A percentile compares a stretch with the other conserved stretches of the same genome.
Evolutionary conservation across 108 stramenopile genomes (phyloP).

Genomic region (Nannochloropsis gaditana): DNA sequence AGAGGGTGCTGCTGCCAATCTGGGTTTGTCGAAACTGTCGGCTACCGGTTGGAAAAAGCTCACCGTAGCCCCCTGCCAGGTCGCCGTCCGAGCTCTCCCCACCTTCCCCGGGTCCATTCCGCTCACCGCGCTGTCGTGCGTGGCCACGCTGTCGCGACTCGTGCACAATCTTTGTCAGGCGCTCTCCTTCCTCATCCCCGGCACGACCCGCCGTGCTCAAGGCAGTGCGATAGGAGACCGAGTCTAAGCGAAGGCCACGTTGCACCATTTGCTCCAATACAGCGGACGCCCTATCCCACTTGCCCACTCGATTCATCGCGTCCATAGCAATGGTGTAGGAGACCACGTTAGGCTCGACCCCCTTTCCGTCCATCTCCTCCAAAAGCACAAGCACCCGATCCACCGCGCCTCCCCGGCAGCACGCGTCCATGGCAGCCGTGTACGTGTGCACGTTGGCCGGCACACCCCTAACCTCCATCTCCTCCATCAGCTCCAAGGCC

Average conservation of each 20-base stretch:
- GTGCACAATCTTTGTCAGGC: neutral
- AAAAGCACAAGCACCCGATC: slow-evolving; percentile 29
- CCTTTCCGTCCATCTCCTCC: slow-evolving; percentile 32
- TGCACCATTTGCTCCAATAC: slow-evolving; percentile 28
- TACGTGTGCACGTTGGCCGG: slow-evolving; percentile 35
- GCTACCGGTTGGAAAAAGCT: too few relatives aligned
- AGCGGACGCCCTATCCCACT: slow-evolving; percentile 41
- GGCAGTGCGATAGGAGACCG: neutral
- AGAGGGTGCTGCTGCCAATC: neutral
- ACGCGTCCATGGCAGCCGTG: slow-evolving; percentile 35
- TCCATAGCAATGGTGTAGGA: slow-evolving; percentile 39
- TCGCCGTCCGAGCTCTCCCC: neutral
- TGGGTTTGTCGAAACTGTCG: too few relatives aligned
- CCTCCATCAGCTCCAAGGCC: slow-evolving; percentile 23
- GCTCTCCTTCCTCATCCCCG: neutral
- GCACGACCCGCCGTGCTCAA: neutral
- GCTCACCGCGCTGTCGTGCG: neutral
- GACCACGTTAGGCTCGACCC: slow-evolving; percentile 35
- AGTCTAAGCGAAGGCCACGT: neutral
- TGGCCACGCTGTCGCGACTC: neutral
- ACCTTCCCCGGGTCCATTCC: neutral
- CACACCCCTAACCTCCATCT: slow-evolving; percentile 27
- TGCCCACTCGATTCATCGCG: slow-evolving; percentile 25
- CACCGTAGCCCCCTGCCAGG: too few relatives aligned
- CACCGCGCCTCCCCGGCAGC: slow-evolving; percentile 32